Evolutionary conservation across 1,284 basidiomycete genomes (phyloP).

Genomic region (Pterulicium gracile): DNA sequence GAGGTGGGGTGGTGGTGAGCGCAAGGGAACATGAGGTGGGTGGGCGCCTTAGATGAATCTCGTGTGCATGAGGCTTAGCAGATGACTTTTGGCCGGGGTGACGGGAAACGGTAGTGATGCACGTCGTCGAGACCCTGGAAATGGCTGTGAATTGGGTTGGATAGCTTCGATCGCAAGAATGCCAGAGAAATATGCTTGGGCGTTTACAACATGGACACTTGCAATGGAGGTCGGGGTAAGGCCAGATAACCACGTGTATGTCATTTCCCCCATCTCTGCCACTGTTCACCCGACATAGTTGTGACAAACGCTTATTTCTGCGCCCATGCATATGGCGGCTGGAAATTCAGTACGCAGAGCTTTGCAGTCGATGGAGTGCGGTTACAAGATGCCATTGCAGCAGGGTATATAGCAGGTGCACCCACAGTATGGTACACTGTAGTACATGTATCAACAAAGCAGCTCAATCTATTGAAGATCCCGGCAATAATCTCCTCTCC

Average conservation of each 20-base stretch:
- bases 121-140: background rate
- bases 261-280: background rate
- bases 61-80: constrained; percentile 1
- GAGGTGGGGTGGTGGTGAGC: constrained; percentile 16
- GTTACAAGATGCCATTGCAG: too few species aligned
- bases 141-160: background rate
- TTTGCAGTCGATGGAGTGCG: too few species aligned
- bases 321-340: too few species aligned
- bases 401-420: too few species aligned
- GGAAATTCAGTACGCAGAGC: too few species aligned
- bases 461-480: too few species aligned
- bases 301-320: too few species aligned
- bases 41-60: background rate
- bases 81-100: constrained; percentile 1
- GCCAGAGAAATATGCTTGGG: background rate
- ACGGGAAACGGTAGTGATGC: background rate
- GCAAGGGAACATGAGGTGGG: constrained; percentile 4
- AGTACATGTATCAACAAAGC: too few species aligned
- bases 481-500: too few species aligned
- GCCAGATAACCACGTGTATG: constrained; percentile 1
- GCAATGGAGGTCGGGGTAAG: background rate
- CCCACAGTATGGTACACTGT: too few species aligned
- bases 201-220: background rate
- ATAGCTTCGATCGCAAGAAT: background rate
- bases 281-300: background rate